These are phyloP conservation scores for Fusarium sp. DNA, from an alignment of 2,329 filamentous ascomycete species.

Conservation along the genomic window DNA sequence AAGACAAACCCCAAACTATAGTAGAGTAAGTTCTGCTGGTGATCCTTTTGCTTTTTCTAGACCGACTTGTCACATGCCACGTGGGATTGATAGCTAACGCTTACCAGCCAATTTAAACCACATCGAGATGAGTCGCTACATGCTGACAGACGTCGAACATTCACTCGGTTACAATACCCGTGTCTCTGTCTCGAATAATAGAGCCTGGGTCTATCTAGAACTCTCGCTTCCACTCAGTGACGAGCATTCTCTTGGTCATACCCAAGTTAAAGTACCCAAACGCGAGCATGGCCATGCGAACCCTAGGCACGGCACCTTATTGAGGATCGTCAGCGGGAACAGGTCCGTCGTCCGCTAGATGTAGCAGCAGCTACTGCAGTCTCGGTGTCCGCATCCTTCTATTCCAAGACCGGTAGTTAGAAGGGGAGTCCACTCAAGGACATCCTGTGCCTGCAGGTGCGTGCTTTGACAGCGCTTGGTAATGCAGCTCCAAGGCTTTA, in stretches of 20 bases:
- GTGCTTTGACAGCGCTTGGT: conserved; percentile 38
- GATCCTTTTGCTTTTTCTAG: conserved; percentile 28
- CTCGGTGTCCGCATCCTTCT: conserved; percentile 15
- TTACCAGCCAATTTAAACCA: conserved; percentile 22
- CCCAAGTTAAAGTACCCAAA: background rate
- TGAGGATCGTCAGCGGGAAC: conserved; percentile 1
- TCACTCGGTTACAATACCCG: background rate
- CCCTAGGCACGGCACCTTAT: background rate
- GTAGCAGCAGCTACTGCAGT: conserved; percentile 22
- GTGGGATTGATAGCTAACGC: conserved; percentile 40
- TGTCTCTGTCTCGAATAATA: conserved; percentile 4
- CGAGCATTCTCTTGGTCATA: background rate
- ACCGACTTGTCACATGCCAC: conserved; percentile 41
- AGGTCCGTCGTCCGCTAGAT: background rate
- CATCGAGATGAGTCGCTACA: background rate
- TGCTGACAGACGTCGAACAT: background rate
- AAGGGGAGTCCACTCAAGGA: conserved; percentile 13
- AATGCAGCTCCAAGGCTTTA: conserved; percentile 15
- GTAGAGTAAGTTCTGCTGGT: conserved; percentile 11
- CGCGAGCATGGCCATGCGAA: background rate
- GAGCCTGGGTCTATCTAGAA: background rate
- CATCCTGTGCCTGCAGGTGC: conserved; percentile 24
- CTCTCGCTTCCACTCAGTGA: conserved; percentile 1
- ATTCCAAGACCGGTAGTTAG: conserved; percentile 39
- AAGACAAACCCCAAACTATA: background rate